Percentiles rank a stretch among this genome's conserved stretches.
These are phyloP conservation scores for Vaccinium vitisidaea DNA, from an alignment of 148 eudicot genomes.

Conservation along the genomic window DNA sequence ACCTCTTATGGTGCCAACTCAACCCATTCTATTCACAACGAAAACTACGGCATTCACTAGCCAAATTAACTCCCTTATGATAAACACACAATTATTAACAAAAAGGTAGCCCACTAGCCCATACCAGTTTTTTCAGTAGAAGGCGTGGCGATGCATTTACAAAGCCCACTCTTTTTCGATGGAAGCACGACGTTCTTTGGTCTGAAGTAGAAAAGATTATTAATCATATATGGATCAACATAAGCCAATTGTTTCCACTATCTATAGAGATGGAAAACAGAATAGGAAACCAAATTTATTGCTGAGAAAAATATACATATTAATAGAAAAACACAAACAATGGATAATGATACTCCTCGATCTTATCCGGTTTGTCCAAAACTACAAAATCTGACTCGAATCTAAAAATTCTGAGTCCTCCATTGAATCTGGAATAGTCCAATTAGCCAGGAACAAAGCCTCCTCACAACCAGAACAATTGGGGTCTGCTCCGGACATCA, in stretches of 20 bases:
- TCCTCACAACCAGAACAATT: too few relatives aligned
- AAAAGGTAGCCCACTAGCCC: not conserved
- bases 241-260: too few relatives aligned
- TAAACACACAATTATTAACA: not conserved
- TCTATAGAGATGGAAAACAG: not conserved
- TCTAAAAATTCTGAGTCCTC: too few relatives aligned
- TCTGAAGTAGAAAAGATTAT: not conserved
- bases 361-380: too few relatives aligned
- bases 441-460: too few relatives aligned
- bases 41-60: not conserved
- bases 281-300: too few relatives aligned
- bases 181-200: constrained; percentile 10
- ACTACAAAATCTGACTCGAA: too few relatives aligned
- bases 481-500: too few relatives aligned
- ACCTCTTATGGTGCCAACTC: not conserved
- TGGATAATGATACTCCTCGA: not conserved
- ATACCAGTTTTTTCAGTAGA: constrained; percentile 13
- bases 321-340: too few relatives aligned
- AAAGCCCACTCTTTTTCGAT: constrained; percentile 1
- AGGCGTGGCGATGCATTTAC: constrained; percentile 18
- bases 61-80: not conserved
- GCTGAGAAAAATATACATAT: not conserved
- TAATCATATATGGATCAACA: too few relatives aligned
- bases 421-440: too few relatives aligned
- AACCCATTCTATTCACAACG: not conserved